Evolutionary conservation across 1,284 basidiomycete genomes (phyloP).

Genomic region (Sporisorium reilianum): DNA sequence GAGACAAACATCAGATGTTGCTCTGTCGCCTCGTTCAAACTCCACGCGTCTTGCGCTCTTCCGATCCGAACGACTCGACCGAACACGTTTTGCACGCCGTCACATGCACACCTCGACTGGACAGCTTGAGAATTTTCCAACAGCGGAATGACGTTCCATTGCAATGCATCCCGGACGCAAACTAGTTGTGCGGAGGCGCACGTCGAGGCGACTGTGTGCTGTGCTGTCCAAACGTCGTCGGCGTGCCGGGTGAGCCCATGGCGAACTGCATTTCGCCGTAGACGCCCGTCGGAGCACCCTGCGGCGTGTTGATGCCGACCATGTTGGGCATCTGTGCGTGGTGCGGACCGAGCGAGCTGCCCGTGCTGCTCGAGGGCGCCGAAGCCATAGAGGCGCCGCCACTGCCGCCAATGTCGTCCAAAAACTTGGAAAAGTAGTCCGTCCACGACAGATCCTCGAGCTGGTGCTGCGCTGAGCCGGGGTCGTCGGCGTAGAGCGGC

Average conservation of each 20-base stretch:
- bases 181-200: slow-evolving; percentile 9
- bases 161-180: too few species aligned
- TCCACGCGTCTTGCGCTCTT: background rate
- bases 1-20: background rate
- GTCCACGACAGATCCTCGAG: slow-evolving; percentile 53
- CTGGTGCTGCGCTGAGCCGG: slow-evolving; percentile 37
- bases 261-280: slow-evolving; percentile 36
- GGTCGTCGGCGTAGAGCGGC: slow-evolving; percentile 42
- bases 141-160: background rate
- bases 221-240: slow-evolving; percentile 2
- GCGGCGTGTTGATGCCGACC: slow-evolving; percentile 7
- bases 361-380: slow-evolving; percentile 6
- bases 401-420: slow-evolving; percentile 43
- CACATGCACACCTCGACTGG: too few species aligned
- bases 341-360: slow-evolving; percentile 5
- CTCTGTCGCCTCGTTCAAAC: background rate
- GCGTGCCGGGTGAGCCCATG: slow-evolving; percentile 25
- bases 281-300: background rate
- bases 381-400: slow-evolving; percentile 17
- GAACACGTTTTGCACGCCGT: too few species aligned
- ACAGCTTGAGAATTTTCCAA: too few species aligned
- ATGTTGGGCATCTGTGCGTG: slow-evolving; percentile 13
- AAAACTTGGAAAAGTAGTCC: slow-evolving; percentile 50
- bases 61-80: background rate
- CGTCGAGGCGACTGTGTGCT: slow-evolving; percentile 25